Conservation (phyloP, 306 rosid species). For the Cicer pinnatifidum region DNA sequence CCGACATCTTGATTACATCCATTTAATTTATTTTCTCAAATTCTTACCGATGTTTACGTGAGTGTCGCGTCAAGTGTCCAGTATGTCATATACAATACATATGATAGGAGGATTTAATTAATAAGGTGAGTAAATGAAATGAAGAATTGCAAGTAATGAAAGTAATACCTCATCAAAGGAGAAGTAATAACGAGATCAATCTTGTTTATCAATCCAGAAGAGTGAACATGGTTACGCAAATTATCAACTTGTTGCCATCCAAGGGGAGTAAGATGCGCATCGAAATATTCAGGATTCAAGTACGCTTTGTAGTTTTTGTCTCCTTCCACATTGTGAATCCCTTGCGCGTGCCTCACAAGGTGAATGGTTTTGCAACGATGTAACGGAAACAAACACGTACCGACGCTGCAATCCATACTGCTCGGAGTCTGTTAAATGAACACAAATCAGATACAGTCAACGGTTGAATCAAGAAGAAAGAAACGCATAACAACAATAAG, state of each 20-base stretch:
- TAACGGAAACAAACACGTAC: conserved; percentile 57
- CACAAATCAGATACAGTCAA: conserved; percentile 1
- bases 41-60: too few species aligned
- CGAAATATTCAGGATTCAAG: conserved; percentile 66
- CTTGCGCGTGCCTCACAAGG: conserved; percentile 96
- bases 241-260: conserved; percentile 79
- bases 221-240: conserved; percentile 54
- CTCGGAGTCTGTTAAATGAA: not conserved
- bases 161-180: conserved; percentile 47
- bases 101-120: not conserved
- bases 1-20: too few species aligned
- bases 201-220: conserved; percentile 45
- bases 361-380: conserved; percentile 78
- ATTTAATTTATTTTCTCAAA: too few species aligned
- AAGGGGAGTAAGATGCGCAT: conserved; percentile 81
- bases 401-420: conserved; percentile 59
- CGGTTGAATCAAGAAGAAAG: not conserved
- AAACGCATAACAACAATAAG: not conserved
- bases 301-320: conserved; percentile 72
- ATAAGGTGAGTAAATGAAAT: not conserved
- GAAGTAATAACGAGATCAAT: conserved; percentile 55
- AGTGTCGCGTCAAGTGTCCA: too few species aligned
- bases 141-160: too few species aligned
- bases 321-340: conserved; percentile 91
- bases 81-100: too few species aligned